Base-by-base conservation (phyloP, 169 alveolate species). In the Plasmodium chabaudi region DNA sequence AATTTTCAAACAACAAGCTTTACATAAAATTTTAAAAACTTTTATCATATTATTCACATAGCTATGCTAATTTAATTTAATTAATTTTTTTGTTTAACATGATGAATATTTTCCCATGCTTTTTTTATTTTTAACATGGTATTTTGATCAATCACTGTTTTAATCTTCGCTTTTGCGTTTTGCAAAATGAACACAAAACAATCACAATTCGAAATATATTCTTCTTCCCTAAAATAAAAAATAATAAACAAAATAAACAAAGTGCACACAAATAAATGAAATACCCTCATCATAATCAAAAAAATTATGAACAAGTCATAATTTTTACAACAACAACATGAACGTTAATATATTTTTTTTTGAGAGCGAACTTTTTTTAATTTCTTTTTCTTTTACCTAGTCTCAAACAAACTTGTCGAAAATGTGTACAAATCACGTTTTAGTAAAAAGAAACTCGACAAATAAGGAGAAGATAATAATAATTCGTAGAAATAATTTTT, bases 101-200 rank as follows among this genome's bases (percentile, higher is more conserved):
- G 51, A 67, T 53, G 55, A 4, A 65, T 46, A 82, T 53, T 82
- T 82, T 82, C 56, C 90, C 90, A 82, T 39, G 15, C 42, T 27
- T 55, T 82, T 53, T 82, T 82, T 53, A 82, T 82, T 82, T 82
- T 82, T 64, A 67, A 67, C 57, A 44, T 49, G 42, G 19, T 59
- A 3, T 68, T 82, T 15, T 82, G 67, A 60, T 55, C 34, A 82
- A 82, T 56, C 25, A 49, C 61, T 25, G 25, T 89, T 92, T 90
- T 88, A 77, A 84, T 59, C 57, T 59, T 56, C 46, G 87, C 87
- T 89, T 70, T 72, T 57, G 57, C 77, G 77, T 63, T 92, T 93
- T 88, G 87, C 88, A 92, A 89, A 88, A 61, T 87, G 2, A 67
- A 91, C 2, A 84, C 73, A 51, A 73, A 46, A 44, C 89, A 70